These are phyloP conservation scores for Colletotrichum sp. DNA, from an alignment of 2,329 filamentous ascomycete genomes.

Conservation along the genomic window DNA sequence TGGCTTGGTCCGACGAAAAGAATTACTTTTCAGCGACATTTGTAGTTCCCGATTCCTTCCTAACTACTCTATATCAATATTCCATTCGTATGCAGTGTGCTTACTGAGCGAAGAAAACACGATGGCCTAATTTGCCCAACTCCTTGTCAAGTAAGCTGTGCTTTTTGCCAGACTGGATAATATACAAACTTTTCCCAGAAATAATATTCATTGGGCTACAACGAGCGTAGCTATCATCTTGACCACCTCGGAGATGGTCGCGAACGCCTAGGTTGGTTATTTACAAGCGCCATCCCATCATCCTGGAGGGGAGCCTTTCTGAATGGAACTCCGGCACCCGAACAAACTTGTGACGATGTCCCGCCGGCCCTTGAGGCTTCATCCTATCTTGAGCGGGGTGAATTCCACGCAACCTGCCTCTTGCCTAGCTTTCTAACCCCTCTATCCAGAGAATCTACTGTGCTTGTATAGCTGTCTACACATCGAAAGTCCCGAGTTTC, in stretches of 20 bases:
- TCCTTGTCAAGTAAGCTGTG: background rate
- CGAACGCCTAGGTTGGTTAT: background rate
- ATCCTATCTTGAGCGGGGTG: background rate
- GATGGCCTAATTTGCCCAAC: background rate
- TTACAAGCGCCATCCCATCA: background rate
- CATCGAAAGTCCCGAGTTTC: background rate
- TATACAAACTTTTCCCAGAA: background rate
- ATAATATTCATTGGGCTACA: background rate
- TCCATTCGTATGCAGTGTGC: too few relatives aligned
- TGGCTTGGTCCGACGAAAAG: background rate
- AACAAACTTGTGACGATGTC: background rate
- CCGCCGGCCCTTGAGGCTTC: background rate
- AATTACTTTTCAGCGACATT: background rate
- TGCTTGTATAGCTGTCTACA: background rate
- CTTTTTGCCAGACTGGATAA: background rate
- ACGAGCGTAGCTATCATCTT: background rate
- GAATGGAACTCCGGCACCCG: background rate
- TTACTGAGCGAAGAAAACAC: too few relatives aligned
- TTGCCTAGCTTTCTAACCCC: background rate
- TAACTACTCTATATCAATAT: too few relatives aligned
- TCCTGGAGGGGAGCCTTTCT: background rate
- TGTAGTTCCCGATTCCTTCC: too few relatives aligned
- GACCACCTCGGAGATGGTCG: background rate
- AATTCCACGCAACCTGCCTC: background rate
- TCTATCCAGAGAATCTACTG: background rate